phyloP scores from a whole-genome alignment of 75 land plant species.

The Cupressus sempervirens region DNA sequence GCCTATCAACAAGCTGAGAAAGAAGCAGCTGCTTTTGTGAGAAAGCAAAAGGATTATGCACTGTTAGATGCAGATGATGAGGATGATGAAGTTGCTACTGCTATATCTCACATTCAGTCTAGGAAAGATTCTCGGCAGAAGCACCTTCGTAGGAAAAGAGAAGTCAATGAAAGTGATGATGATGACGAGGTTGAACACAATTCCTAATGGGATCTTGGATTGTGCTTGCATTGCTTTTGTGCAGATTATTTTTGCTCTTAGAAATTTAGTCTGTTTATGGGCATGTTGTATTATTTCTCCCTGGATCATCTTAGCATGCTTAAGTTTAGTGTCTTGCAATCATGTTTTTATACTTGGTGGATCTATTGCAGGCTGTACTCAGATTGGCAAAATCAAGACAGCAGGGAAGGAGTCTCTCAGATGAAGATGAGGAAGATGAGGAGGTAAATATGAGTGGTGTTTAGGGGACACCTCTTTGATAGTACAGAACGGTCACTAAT shows the following conservation, averaged over 20 bases:
- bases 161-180: slow-evolving; percentile 35
- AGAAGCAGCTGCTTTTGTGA: slow-evolving; percentile 69
- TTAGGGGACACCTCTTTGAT: background rate
- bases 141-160: slow-evolving; percentile 59
- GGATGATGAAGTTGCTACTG: slow-evolving; percentile 35
- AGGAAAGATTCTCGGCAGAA: slow-evolving; percentile 37
- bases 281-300: background rate
- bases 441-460: slow-evolving; percentile 14
- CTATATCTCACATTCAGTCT: slow-evolving; percentile 6
- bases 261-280: background rate
- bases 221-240: background rate
- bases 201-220: slow-evolving; percentile 6
- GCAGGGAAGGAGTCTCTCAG: slow-evolving; percentile 12
- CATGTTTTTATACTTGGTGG: background rate
- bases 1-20: slow-evolving; percentile 74
- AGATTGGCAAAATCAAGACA: slow-evolving; percentile 13
- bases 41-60: slow-evolving; percentile 59
- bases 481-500: background rate
- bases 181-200: slow-evolving; percentile 60
- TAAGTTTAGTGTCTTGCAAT: background rate
- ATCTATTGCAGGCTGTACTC: slow-evolving; percentile 18
- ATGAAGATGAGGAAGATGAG: slow-evolving; percentile 31
- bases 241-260: background rate
- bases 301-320: background rate
- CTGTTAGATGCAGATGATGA: slow-evolving; percentile 82